Evolutionary conservation across 768 basidiomycete genomes (phyloP), one percentile per base, ranked within the genome.

Genomic region (Kwoniella mangroviensis): DNA sequence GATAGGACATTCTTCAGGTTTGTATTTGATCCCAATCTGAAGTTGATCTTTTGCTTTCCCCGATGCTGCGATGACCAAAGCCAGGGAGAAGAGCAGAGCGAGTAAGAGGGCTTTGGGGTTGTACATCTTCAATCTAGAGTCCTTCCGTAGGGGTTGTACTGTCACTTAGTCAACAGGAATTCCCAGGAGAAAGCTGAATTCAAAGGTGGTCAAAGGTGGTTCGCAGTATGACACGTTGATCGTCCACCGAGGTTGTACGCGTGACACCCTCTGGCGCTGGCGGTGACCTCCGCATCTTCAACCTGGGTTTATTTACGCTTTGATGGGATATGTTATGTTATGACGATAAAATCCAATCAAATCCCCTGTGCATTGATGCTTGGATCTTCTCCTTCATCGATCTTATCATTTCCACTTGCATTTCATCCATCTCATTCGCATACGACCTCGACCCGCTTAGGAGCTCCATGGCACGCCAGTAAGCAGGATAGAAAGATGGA

Each of bases 1-100:
- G 60, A 83, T 13, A 13, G 75, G 75, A 65, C 82, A 83, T 60
- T 81, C 76, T 19, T 79, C 79, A 19, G 82, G 82, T 65, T 77
- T 80, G 75, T 79, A 78, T 58, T 78, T 79, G 71, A 80, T 75
- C 3, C 81, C 81, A 52, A 83, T 73, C 55, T 79, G 72, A 2
- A 83, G 74, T 45, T 78, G 66, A 21, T 65, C 70, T 34, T 21
- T 41, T 2, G 67, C 58, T 54, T 66, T 72, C 3, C 13, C 40
- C 15, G 53, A 43, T 2, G 65, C 51, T 12, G 63, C 64, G 2
- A 72, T 13, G 40, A 63, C 28, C 2, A 72, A 21, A 15, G 66
- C 63, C 1, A 70, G 42, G 22, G 61, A 53, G 21, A 73, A 28
- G 2, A 70, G 51, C 13, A 68, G 40, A 54, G 60, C 53, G 22